A percentile compares a stretch with the other conserved stretches of the same genome.
Evolutionary conservation across 805 yeast genomes (phyloP).

Genomic region (Hanseniaspora valbyensis): DNA sequence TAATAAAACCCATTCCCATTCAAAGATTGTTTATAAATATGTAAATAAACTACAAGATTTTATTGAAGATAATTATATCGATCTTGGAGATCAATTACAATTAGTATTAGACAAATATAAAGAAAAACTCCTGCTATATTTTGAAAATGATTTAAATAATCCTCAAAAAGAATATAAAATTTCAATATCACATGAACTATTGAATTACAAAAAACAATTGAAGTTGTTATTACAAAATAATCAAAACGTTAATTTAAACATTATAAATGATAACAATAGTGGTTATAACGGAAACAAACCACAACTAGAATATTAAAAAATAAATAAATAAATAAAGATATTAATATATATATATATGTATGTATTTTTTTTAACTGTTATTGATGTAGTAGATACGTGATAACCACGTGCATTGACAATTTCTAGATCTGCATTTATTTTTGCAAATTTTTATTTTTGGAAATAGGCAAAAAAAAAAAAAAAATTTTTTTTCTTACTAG

Average conservation of each 20-base stretch:
- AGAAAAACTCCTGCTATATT: not conserved
- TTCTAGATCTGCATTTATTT: not conserved
- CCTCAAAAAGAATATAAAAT: not conserved
- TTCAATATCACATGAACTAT: not conserved
- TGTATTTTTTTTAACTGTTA: too few species aligned
- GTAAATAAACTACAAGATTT: slow-evolving; percentile 7
- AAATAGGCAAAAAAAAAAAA: too few species aligned
- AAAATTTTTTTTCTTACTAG: too few species aligned
- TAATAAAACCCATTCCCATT: not conserved
- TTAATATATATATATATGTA: too few species aligned
- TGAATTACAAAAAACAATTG: slow-evolving; percentile 1
- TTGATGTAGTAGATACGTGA: too few species aligned
- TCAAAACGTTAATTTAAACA: not conserved
- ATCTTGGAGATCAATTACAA: not conserved
- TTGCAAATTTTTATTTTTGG: too few species aligned
- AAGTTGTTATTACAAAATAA: not conserved
- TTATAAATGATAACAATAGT: too few species aligned
- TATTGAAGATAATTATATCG: slow-evolving; percentile 10
- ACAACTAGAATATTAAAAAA: not conserved
- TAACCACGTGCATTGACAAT: not conserved
- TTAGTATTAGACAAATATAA: not conserved
- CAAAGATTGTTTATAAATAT: not conserved
- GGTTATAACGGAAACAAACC: not conserved
- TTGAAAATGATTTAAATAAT: not conserved
- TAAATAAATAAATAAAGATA: too few species aligned